Conservation (phyloP, 139 green algal genomes). For the Chlorokybus atmophyticus region DNA sequence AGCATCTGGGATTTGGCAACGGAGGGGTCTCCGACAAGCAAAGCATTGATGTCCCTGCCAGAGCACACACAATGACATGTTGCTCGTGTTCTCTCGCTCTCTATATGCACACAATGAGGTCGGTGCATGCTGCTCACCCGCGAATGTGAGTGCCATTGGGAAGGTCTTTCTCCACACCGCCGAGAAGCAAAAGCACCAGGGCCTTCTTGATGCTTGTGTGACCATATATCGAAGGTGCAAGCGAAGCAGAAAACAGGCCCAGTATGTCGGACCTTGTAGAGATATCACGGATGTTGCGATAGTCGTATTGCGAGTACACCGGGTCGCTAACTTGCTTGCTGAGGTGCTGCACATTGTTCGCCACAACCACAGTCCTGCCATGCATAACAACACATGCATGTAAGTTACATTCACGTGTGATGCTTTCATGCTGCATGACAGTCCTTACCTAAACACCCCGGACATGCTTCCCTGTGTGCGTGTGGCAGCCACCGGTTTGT, state of each 20-base stretch:
- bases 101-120: too few relatives aligned
- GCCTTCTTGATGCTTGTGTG: conserved; percentile 85
- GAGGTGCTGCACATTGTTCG: conserved; percentile 22
- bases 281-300: conserved; percentile 33
- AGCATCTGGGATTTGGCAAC: conserved; percentile 95
- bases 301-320: conserved; percentile 17
- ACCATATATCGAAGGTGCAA: conserved; percentile 94
- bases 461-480: conserved; percentile 35
- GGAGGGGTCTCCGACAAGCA: conserved; percentile 78
- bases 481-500: conserved; percentile 66
- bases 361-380: conserved; percentile 34
- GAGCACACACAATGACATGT: too few relatives aligned
- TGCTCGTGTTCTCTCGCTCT: too few relatives aligned
- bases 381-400: conserved; percentile 1
- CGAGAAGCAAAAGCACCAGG: conserved; percentile 55
- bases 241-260: conserved; percentile 58
- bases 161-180: conserved; percentile 50
- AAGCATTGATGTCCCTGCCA: conserved; percentile 83
- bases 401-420: too few relatives aligned
- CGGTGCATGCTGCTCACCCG: conserved; percentile 36
- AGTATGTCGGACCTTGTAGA: conserved; percentile 42
- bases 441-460: conserved; percentile 37
- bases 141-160: conserved; percentile 63
- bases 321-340: conserved; percentile 6
- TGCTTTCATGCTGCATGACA: too few relatives aligned